Evolutionary conservation across 345 rosid genomes (phyloP).

Genomic region (Melastoma malabathricum): DNA sequence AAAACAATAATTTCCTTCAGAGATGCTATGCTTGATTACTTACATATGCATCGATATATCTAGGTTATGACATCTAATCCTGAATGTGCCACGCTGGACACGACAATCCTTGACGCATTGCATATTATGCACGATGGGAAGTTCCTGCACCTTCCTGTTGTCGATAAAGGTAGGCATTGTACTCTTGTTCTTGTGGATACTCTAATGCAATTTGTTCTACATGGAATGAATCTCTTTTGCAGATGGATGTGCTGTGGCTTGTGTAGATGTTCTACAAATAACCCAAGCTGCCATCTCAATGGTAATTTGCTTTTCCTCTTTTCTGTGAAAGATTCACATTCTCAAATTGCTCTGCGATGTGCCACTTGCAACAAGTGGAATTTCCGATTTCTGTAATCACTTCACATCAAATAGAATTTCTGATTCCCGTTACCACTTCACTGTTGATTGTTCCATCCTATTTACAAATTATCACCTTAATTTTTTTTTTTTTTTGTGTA

Average conservation of each 20-base stretch:
- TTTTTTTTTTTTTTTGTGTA: too few relatives aligned
- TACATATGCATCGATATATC: background rate
- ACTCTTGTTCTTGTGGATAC: slow-evolving; percentile 1
- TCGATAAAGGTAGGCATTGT: slow-evolving; percentile 48
- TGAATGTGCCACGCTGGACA: slow-evolving; percentile 66
- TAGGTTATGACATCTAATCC: slow-evolving; percentile 96
- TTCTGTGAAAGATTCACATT: slow-evolving; percentile 1
- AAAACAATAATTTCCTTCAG: background rate
- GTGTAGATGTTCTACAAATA: slow-evolving; percentile 83
- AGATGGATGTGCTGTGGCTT: slow-evolving; percentile 73
- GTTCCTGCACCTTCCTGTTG: slow-evolving; percentile 88
- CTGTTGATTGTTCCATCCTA: too few relatives aligned
- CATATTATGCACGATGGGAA: slow-evolving; percentile 96
- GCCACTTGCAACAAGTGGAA: too few relatives aligned
- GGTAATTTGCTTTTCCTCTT: slow-evolving; percentile 28
- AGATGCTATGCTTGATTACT: too few relatives aligned
- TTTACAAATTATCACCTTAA: too few relatives aligned
- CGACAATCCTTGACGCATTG: slow-evolving; percentile 82
- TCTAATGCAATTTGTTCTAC: background rate
- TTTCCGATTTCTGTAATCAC: too few relatives aligned
- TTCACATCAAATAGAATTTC: too few relatives aligned
- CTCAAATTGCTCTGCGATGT: too few relatives aligned
- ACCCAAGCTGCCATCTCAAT: slow-evolving; percentile 96
- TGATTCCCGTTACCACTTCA: too few relatives aligned
- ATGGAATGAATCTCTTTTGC: slow-evolving; percentile 15